These are phyloP conservation scores for Cryptococcus neoformans DNA, from an alignment of 1,284 basidiomycete genomes.

Conservation along the genomic window DNA sequence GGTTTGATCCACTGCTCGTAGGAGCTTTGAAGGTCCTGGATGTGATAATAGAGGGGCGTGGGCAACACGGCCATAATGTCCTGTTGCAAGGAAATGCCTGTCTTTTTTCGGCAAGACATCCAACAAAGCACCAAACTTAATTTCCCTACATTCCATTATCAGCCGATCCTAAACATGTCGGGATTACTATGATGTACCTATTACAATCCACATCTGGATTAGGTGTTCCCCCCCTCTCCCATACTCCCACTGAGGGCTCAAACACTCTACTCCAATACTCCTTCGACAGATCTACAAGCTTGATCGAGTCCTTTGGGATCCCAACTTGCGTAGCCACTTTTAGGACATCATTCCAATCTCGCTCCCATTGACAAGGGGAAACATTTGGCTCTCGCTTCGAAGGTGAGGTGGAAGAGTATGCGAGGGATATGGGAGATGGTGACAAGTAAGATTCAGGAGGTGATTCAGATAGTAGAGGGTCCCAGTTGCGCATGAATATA, in stretches of 20 bases:
- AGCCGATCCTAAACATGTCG: background rate
- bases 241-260: slow-evolving; percentile 70
- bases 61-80: slow-evolving; percentile 81
- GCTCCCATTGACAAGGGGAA: slow-evolving; percentile 90
- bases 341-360: slow-evolving; percentile 89
- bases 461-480: slow-evolving; percentile 44
- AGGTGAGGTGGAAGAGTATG: slow-evolving; percentile 15
- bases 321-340: slow-evolving; percentile 66
- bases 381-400: slow-evolving; percentile 57
- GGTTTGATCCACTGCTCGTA: slow-evolving; percentile 60
- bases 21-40: slow-evolving; percentile 54
- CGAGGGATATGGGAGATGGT: slow-evolving; percentile 47
- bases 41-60: slow-evolving; percentile 15
- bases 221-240: slow-evolving; percentile 76
- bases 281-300: slow-evolving; percentile 68
- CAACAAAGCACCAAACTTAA: slow-evolving; percentile 88
- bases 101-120: slow-evolving; percentile 55
- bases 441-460: background rate
- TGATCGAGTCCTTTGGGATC: slow-evolving; percentile 60
- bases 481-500: slow-evolving; percentile 97
- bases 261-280: slow-evolving; percentile 90
- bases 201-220: slow-evolving; percentile 97
- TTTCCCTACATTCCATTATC: slow-evolving; percentile 78
- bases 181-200: slow-evolving; percentile 52
- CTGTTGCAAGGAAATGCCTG: slow-evolving; percentile 62